Evolutionary conservation across 805 yeast genomes (phyloP).

Genomic region (Candida ponderosae): DNA sequence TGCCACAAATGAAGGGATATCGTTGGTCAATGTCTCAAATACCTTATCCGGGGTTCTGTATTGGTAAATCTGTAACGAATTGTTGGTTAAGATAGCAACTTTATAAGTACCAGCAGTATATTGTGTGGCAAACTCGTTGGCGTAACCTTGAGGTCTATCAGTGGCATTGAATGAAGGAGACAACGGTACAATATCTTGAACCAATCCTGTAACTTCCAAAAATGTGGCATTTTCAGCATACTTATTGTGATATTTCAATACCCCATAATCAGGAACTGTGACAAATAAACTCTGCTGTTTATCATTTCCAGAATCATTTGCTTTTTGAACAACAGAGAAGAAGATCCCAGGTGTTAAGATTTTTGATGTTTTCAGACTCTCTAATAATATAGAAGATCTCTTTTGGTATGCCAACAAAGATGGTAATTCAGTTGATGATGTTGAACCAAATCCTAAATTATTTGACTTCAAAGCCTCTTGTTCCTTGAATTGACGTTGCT

Average conservation of each 20-base stretch:
- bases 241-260: slow-evolving; percentile 62
- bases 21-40: slow-evolving; percentile 61
- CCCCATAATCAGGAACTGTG: slow-evolving; percentile 80
- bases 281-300: slow-evolving; percentile 50
- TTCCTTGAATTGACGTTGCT: slow-evolving; percentile 17
- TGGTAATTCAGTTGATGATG: slow-evolving; percentile 19
- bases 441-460: slow-evolving; percentile 17
- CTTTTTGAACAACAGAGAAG: slow-evolving; percentile 47
- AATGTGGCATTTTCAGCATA: slow-evolving; percentile 79
- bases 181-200: slow-evolving; percentile 68
- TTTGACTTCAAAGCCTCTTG: slow-evolving; percentile 25
- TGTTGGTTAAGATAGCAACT: slow-evolving; percentile 76
- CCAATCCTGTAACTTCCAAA: slow-evolving; percentile 48
- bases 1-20: slow-evolving; percentile 59
- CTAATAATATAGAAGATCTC: slow-evolving; percentile 45
- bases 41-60: slow-evolving; percentile 76
- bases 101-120: slow-evolving; percentile 59
- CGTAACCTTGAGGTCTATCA: slow-evolving; percentile 70
- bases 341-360: slow-evolving; percentile 84
- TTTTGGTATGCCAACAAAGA: slow-evolving; percentile 41
- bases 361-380: slow-evolving; percentile 48
- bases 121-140: slow-evolving; percentile 82
- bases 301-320: slow-evolving; percentile 4
- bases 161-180: slow-evolving; percentile 69
- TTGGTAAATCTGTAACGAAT: slow-evolving; percentile 69